Conservation (phyloP, 345 rosid genomes). For the Microthlaspi erraticum region DNA sequence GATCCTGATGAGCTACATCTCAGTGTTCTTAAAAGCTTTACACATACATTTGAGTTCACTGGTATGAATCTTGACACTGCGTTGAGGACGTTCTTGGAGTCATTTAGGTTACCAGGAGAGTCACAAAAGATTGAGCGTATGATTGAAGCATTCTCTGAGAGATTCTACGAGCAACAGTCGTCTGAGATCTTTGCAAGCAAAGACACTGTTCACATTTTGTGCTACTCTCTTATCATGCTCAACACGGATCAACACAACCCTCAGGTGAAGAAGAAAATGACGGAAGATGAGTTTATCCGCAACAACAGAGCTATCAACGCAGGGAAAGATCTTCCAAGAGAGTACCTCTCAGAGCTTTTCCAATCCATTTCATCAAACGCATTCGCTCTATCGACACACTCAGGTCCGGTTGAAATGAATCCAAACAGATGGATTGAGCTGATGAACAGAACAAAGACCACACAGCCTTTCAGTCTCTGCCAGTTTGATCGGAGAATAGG, state of each 20-base stretch:
- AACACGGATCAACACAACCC: constrained; percentile 95
- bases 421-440: constrained; percentile 84
- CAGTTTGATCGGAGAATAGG: constrained; percentile 75
- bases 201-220: constrained; percentile 73
- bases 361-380: constrained; percentile 70
- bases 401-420: constrained; percentile 64
- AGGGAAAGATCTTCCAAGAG: constrained; percentile 90
- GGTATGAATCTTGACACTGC: constrained; percentile 89
- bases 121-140: constrained; percentile 88
- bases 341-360: constrained; percentile 82
- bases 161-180: constrained; percentile 71
- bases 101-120: constrained; percentile 88
- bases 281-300: constrained; percentile 91
- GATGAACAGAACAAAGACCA: constrained; percentile 57
- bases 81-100: constrained; percentile 74
- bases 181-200: constrained; percentile 70
- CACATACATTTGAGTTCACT: constrained; percentile 69
- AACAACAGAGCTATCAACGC: constrained; percentile 87
- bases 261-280: constrained; percentile 92
- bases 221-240: constrained; percentile 94
- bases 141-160: constrained; percentile 80
- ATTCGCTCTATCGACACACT: constrained; percentile 57
- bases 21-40: constrained; percentile 76
- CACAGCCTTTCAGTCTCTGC: constrained; percentile 55
- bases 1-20: constrained; percentile 84